Percentiles rank a stretch among this genome's conserved stretches.
Evolutionary conservation across 1,139 yeast genomes (phyloP).

Genomic region (Tardiomyces digboiensis): DNA sequence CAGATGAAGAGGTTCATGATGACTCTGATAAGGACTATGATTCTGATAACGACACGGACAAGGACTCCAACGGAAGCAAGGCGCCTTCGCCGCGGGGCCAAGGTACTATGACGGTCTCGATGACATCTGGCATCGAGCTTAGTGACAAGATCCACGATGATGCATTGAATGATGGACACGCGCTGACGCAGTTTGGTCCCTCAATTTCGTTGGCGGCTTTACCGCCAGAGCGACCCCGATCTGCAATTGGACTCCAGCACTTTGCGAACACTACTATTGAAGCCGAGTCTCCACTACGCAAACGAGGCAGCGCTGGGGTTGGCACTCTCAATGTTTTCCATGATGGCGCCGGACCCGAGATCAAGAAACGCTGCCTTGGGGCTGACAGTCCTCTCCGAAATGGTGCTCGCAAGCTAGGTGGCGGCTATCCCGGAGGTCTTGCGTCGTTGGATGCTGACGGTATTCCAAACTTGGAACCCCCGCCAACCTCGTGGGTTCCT

Average conservation of each 20-base stretch:
- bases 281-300: conserved; percentile 13
- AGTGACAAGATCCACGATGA: neutral
- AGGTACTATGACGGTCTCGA: neutral
- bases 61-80: neutral
- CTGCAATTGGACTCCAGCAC: conserved; percentile 29
- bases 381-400: neutral
- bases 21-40: conserved; percentile 7
- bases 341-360: neutral
- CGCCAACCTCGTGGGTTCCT: neutral
- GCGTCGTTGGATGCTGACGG: neutral
- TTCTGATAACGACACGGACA: neutral
- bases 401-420: neutral
- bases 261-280: conserved; percentile 12
- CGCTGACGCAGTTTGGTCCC: neutral
- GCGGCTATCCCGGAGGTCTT: neutral
- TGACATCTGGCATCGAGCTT: neutral
- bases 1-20: conserved; percentile 14
- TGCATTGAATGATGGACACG: neutral
- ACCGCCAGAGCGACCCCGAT: conserved; percentile 24
- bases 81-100: neutral
- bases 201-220: conserved; percentile 2
- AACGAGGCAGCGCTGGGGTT: conserved; percentile 5
- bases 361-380: neutral
- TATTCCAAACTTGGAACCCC: neutral
- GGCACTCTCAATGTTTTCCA: neutral